Evolutionary conservation across 768 basidiomycete genomes (phyloP), one percentile per base, ranked within the genome.

Genomic region (Mrakia hoshinonis): DNA sequence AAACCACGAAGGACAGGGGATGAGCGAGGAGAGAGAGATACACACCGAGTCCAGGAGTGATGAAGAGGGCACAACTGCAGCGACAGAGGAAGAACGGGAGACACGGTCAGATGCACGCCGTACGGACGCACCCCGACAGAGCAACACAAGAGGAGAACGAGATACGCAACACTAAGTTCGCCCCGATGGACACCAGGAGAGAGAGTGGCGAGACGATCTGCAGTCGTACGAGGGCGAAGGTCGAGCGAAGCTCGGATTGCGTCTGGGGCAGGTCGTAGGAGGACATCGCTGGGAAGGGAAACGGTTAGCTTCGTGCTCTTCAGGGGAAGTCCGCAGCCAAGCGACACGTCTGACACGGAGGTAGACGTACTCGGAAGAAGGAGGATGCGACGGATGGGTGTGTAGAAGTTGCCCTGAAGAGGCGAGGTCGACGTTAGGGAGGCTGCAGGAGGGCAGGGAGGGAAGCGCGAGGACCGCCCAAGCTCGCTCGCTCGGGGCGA

Each of bases 111-210:
- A n/a, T n/a, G n/a, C n/a, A n/a, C n/a, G n/a, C n/a, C n/a, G n/a
- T n/a, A n/a, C n/a, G n/a, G n/a, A n/a, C n/a, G n/a, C n/a, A n/a
- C n/a, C n/a, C n/a, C n/a, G n/a, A n/a, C n/a, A n/a, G n/a, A n/a
- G n/a, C n/a, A n/a, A n/a, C n/a, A n/a, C n/a, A n/a, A n/a, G n/a
- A n/a, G n/a, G n/a, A n/a, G n/a, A n/a, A n/a, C n/a, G n/a, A n/a
- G n/a, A n/a, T n/a, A n/a, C n/a, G n/a, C n/a, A n/a, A 94, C 4
- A 91, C 84, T 46, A 89, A 76, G 61, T 88, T 82, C 1, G 86
- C 83, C 0, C 87, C 67, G 11, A 68, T 47, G 20, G 64, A 67
- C 10, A 72, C 64, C 13, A 71, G 55, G 6, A 66, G 66, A 6
- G 70, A 67, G 26, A 67, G 46, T 15, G 66, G 66, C 22, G 70